Percentiles rank a stretch among this genome's conserved stretches.
phyloP scores from a whole-genome alignment of 1,139 yeast genomes.

The Komagataea norvegica region DNA sequence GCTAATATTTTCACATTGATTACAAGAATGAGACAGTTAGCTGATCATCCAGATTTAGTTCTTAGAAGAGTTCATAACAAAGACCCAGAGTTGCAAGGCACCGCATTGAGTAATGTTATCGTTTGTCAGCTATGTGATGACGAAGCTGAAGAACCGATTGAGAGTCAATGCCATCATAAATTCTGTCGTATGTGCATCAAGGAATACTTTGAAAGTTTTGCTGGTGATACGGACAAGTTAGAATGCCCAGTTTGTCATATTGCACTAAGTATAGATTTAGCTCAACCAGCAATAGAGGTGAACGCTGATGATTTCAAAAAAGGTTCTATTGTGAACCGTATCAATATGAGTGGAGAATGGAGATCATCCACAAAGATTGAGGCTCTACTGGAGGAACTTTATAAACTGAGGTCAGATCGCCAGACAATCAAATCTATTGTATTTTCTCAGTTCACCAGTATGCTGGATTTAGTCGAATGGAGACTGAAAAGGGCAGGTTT shows the following conservation, averaged over 20 bases:
- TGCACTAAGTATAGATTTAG: constrained; percentile 81
- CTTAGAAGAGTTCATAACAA: constrained; percentile 58
- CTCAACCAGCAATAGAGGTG: constrained; percentile 81
- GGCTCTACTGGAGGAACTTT: constrained; percentile 89
- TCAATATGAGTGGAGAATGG: constrained; percentile 69
- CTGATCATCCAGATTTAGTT: constrained; percentile 96
- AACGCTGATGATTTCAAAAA: constrained; percentile 60
- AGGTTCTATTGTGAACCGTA: constrained; percentile 84
- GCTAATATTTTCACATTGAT: constrained; percentile 94
- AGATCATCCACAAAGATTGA: constrained; percentile 93
- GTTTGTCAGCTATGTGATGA: constrained; percentile 94
- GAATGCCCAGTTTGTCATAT: constrained; percentile 97
- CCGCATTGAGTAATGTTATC: constrained; percentile 52
- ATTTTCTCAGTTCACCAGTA: constrained; percentile 93
- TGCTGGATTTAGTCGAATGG: constrained; percentile 96
- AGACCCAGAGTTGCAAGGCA: constrained; percentile 28
- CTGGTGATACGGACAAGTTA: constrained; percentile 55
- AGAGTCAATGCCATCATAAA: constrained; percentile 86
- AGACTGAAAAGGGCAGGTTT: constrained; percentile 90
- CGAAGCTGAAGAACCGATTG: constrained; percentile 96
- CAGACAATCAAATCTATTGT: constrained; percentile 93
- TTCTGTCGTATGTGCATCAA: constrained; percentile 89
- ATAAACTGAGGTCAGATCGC: constrained; percentile 76
- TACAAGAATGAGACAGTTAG: constrained; percentile 95
- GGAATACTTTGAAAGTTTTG: constrained; percentile 82